Evolutionary conservation across 192 early-diverging fungal genomes (phyloP), one percentile per base, ranked within the genome.

Genomic region (Backusella westeae): DNA sequence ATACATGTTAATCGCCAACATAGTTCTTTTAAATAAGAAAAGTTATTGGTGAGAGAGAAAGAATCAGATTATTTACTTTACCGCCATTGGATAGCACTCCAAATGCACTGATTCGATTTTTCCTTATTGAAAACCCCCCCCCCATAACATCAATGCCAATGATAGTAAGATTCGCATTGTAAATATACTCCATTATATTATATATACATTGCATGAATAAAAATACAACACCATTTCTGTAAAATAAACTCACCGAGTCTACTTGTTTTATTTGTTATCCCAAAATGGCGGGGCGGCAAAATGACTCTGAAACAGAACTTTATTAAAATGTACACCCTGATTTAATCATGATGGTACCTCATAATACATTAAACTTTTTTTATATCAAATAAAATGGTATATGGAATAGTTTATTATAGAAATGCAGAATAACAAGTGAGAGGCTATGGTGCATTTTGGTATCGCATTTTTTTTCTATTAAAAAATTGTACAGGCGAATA

Each of bases 181-280:
- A 67, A 17, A 34, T 34, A 67, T 34, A 34, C 12, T 15, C 15
- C 14, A 15, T 44, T 44, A 8, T 10, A 44, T 44, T 44, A 9
- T 9, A 39, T 12, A 10, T 39, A 39, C 1, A 39, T 39, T 39
- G 38, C 38, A 39, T 10, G 3, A 9, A 3, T 39, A 39, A 39
- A 39, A 39, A 39, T 39, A 39, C 38, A 39, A 39, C 38, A 2
- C 2, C 12, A 56, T 21, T 21, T 21, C 19, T 21, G n/a, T 7
- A 9, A 14, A 41, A 69, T 38, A 69, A 69, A 69, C 68, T 69
- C 68, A 69, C 68, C 68, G 68, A 69, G 68, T 69, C 3, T 23
- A 38, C 38, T 69, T 69, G 19, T 69, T 69, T 69, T 38, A 35
- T 67, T 67, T 35, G 34, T 67, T 41, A 69, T 21, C 56, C 56